Evolutionary conservation across 768 basidiomycete species (phyloP).

Genomic region (Mycena maculata): DNA sequence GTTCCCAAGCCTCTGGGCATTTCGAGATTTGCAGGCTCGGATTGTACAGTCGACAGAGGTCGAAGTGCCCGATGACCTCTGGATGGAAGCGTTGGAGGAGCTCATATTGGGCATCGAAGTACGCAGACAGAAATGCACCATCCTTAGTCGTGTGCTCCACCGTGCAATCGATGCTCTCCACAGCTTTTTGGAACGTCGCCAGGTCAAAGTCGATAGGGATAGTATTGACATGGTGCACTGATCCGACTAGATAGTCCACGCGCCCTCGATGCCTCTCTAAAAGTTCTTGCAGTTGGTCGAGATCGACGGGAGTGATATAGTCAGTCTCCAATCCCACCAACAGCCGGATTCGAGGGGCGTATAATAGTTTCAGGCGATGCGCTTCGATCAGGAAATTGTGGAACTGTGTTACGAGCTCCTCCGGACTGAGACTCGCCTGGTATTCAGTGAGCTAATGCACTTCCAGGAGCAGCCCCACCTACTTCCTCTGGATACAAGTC

Average conservation of each 20-base stretch:
- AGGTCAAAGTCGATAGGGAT: slow-evolving; percentile 94
- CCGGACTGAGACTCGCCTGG: slow-evolving; percentile 67
- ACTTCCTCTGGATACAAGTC: slow-evolving; percentile 99
- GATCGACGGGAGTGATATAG: slow-evolving; percentile 77
- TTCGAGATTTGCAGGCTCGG: slow-evolving; percentile 69
- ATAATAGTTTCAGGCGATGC: slow-evolving; percentile 72
- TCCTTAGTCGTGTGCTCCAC: slow-evolving; percentile 39
- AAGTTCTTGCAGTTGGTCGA: slow-evolving; percentile 65
- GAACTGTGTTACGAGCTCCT: slow-evolving; percentile 73
- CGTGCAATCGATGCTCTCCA: slow-evolving; percentile 53
- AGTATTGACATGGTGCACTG: slow-evolving; percentile 89
- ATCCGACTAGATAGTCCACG: slow-evolving; percentile 93
- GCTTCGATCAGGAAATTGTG: slow-evolving; percentile 82
- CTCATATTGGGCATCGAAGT: slow-evolving; percentile 88
- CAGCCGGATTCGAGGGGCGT: slow-evolving; percentile 75
- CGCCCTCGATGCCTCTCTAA: slow-evolving; percentile 58
- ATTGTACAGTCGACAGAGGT: slow-evolving; percentile 89
- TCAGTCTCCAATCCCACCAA: slow-evolving; percentile 96
- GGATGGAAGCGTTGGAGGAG: slow-evolving; percentile 80
- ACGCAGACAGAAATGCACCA: slow-evolving; percentile 66
- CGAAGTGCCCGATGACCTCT: slow-evolving; percentile 93
- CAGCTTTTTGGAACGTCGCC: slow-evolving; percentile 71
- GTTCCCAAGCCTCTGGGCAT: slow-evolving; percentile 69
- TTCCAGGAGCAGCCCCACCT: neutral
- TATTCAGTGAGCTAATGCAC: slow-evolving; percentile 24